Evolutionary conservation across 2,329 filamentous ascomycete genomes (phyloP).

Genomic region (Tolypocladium nubicola): DNA sequence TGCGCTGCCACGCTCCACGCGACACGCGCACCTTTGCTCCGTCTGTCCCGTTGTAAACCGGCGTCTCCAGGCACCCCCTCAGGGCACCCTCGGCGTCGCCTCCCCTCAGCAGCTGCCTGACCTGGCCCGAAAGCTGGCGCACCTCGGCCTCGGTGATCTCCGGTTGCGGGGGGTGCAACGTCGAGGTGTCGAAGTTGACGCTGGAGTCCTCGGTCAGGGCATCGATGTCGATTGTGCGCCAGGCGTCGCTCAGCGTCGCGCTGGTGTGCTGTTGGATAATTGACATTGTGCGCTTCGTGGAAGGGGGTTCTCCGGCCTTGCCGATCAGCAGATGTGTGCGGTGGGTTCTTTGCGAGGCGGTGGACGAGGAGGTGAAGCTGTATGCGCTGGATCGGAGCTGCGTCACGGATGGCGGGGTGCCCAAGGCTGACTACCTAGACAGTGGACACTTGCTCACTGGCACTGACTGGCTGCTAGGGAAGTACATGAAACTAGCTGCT

Average conservation of each 20-base stretch:
- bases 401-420: slow-evolving; percentile 22
- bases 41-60: slow-evolving; percentile 59
- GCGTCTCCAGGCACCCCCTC: slow-evolving; percentile 72
- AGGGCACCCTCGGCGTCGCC: slow-evolving; percentile 83
- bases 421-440: slow-evolving; percentile 5
- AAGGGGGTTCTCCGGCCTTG: background rate
- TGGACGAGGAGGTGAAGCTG: slow-evolving; percentile 1
- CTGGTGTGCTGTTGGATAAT: slow-evolving; percentile 56
- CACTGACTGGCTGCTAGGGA: no score
- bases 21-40: slow-evolving; percentile 37
- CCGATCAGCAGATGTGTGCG: background rate
- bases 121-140: slow-evolving; percentile 66
- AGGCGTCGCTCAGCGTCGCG: slow-evolving; percentile 51
- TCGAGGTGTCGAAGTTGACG: slow-evolving; percentile 81
- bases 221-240: slow-evolving; percentile 92
- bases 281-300: slow-evolving; percentile 36
- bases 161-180: slow-evolving; percentile 66
- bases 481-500: no score
- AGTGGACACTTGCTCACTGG: background rate
- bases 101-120: slow-evolving; percentile 76
- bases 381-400: slow-evolving; percentile 11
- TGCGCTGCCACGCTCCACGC: background rate
- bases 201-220: slow-evolving; percentile 82
- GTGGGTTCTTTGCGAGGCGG: background rate
- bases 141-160: slow-evolving; percentile 70